Evolutionary conservation across 2,329 filamentous ascomycete genomes (phyloP).

Genomic region (Trichoderma harzianum): DNA sequence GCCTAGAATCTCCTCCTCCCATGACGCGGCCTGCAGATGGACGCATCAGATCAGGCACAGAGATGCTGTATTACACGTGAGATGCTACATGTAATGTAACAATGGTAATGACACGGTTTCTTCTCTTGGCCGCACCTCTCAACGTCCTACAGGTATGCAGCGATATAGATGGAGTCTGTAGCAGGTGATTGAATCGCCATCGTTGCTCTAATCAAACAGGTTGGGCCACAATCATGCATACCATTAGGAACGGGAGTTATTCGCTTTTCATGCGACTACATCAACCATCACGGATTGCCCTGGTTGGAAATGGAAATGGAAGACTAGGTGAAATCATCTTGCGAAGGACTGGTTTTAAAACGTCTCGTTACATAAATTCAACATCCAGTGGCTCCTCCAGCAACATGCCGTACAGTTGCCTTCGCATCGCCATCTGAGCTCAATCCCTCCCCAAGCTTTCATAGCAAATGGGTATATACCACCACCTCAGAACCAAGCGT

Average conservation of each 20-base stretch:
- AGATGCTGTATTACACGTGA: background rate
- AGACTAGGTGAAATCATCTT: background rate
- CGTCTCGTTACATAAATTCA: background rate
- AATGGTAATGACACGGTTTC: background rate
- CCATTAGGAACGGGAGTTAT: background rate
- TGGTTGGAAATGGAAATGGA: background rate
- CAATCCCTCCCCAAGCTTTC: slow-evolving; percentile 7
- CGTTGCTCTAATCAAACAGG: background rate
- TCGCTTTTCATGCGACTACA: background rate
- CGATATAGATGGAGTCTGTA: background rate
- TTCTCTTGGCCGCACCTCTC: background rate
- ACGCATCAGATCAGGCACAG: background rate
- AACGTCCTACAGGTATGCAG: background rate
- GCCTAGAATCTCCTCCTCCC: background rate
- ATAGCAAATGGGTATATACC: slow-evolving; percentile 35
- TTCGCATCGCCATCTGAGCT: background rate
- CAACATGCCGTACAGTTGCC: background rate
- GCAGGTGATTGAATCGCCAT: background rate
- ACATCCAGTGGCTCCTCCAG: background rate
- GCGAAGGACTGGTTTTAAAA: background rate
- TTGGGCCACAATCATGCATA: background rate
- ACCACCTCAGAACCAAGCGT: slow-evolving; percentile 17
- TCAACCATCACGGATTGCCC: background rate
- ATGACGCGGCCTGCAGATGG: background rate
- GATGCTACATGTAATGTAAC: background rate